A percentile compares a stretch with the other conserved stretches of the same genome.
Evolutionary conservation across 768 basidiomycete genomes (phyloP).

Genomic region (Leccinum subtestaceum): DNA sequence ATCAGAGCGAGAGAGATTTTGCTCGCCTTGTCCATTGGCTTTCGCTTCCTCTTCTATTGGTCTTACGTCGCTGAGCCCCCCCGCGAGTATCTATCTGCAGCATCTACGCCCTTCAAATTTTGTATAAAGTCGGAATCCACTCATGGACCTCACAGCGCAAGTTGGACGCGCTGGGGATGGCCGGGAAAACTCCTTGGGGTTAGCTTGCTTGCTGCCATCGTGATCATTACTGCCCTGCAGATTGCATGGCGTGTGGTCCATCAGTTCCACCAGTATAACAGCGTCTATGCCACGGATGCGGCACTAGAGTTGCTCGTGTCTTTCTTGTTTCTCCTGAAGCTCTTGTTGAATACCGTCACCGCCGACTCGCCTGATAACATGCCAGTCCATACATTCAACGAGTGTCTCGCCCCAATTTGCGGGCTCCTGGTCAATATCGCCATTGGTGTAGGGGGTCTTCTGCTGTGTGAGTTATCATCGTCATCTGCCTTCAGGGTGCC

Average conservation of each 20-base stretch:
- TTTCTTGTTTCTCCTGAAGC: conserved; percentile 57
- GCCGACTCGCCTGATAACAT: conserved; percentile 34
- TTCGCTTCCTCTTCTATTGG: conserved; percentile 71
- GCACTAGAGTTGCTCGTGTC: conserved; percentile 59
- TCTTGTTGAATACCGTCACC: conserved; percentile 55
- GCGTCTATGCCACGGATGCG: conserved; percentile 56
- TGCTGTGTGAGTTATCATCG: conserved; percentile 48
- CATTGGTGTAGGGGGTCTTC: conserved; percentile 54
- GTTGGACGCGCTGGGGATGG: conserved; percentile 65
- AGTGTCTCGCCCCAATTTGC: conserved; percentile 48
- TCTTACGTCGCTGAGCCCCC: conserved; percentile 58
- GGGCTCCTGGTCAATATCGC: conserved; percentile 52
- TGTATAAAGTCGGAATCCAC: conserved; percentile 13
- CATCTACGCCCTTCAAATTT: conserved; percentile 16
- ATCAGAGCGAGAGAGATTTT: conserved; percentile 56
- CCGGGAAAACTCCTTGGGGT: conserved; percentile 53
- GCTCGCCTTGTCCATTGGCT: conserved; percentile 53
- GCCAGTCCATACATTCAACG: conserved; percentile 42
- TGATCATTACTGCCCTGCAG: conserved; percentile 55
- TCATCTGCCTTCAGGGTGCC: conserved; percentile 1
- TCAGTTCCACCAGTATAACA: conserved; percentile 36
- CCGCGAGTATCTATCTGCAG: conserved; percentile 31
- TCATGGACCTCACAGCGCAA: conserved; percentile 47
- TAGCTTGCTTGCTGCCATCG: conserved; percentile 41
- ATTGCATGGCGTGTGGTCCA: conserved; percentile 56